Conservation (phyloP, 106 monocot genomes). For the Phalaenopsis equestris region DNA sequence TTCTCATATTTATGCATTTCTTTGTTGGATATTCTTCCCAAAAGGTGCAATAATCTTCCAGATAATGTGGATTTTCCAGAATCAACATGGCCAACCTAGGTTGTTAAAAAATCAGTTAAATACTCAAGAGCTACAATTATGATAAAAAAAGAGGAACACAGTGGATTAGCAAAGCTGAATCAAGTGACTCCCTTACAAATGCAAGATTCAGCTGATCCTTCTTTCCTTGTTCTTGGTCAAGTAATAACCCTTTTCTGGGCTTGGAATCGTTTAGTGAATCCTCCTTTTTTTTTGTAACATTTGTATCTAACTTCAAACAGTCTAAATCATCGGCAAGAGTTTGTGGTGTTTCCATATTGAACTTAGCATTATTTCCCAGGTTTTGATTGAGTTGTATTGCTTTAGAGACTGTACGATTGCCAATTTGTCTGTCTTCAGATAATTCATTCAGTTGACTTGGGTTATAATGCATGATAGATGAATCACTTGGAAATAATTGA, state of each 20-base stretch:
- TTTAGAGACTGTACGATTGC: conserved; percentile 10
- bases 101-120: neutral
- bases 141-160: neutral
- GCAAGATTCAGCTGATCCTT: conserved; percentile 83
- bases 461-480: neutral
- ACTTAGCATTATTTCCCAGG: conserved; percentile 12
- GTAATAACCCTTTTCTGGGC: conserved; percentile 69
- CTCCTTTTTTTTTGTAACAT: conserved; percentile 13
- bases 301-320: conserved; percentile 33
- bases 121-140: neutral
- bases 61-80: conserved; percentile 96
- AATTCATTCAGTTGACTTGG: neutral
- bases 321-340: conserved; percentile 17
- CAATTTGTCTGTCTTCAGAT: neutral
- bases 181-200: conserved; percentile 47
- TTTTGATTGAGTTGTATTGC: conserved; percentile 4
- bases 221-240: conserved; percentile 35
- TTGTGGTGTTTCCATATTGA: conserved; percentile 12
- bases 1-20: conserved; percentile 94
- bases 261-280: conserved; percentile 33
- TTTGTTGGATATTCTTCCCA: conserved; percentile 75
- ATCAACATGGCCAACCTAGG: conserved; percentile 95
- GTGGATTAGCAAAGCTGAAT: conserved; percentile 1
- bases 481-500: neutral
- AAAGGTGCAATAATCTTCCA: conserved; percentile 73